Conservation (phyloP, 148 eudicot species). For the Cornus kousa region DNA sequence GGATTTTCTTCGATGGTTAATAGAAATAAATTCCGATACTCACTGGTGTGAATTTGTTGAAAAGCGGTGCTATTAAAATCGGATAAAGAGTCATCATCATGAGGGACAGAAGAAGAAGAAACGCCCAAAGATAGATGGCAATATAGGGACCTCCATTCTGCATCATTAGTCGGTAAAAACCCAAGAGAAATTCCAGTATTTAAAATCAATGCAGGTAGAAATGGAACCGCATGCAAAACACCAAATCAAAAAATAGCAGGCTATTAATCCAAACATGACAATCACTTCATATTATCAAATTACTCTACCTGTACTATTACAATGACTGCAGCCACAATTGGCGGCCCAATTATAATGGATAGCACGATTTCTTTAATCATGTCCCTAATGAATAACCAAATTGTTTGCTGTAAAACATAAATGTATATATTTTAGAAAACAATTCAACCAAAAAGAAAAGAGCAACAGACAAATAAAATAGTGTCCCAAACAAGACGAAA, state of each 20-base stretch:
- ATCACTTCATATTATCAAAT: not conserved
- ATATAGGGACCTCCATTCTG: constrained; percentile 99
- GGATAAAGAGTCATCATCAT: constrained; percentile 98
- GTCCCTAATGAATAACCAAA: constrained; percentile 73
- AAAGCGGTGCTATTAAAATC: constrained; percentile 86
- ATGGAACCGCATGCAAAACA: too few relatives aligned
- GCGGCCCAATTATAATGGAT: constrained; percentile 67
- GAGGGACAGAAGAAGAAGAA: constrained; percentile 78
- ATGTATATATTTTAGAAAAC: not conserved
- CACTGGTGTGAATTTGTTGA: constrained; percentile 97
- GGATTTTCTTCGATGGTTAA: constrained; percentile 1
- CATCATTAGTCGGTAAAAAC: constrained; percentile 10
- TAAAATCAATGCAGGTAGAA: too few relatives aligned
- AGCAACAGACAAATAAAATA: not conserved
- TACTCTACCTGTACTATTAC: constrained; percentile 68
- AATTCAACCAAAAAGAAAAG: not conserved
- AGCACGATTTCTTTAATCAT: constrained; percentile 65
- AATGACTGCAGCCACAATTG: constrained; percentile 78
- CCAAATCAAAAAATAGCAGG: too few relatives aligned
- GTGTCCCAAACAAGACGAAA: not conserved
- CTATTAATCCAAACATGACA: not conserved
- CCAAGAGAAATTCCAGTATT: too few relatives aligned
- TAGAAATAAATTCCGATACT: constrained; percentile 23
- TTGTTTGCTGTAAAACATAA: constrained; percentile 63
- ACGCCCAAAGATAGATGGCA: constrained; percentile 97